Base-by-base conservation (phyloP, 179 eudicot genomes). In the Beta corolliflora region DNA sequence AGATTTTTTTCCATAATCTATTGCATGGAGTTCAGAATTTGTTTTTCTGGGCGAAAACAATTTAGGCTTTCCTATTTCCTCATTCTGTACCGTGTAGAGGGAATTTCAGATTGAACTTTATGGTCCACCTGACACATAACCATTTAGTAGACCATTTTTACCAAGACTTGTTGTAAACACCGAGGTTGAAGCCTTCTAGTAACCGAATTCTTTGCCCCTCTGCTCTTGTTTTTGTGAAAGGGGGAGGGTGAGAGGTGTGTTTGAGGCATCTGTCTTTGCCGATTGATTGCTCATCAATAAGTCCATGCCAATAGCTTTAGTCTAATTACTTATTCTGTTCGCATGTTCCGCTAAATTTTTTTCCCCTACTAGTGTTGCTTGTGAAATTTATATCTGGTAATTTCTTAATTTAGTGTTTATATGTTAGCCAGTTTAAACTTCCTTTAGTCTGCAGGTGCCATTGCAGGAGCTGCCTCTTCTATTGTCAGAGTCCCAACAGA, bases 391-490 rank as follows among this genome's bases (percentile, higher is more conserved):
- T 25, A 73, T 29, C 21, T 61, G 11, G 19, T 5, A 2, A 8
- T 58, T 71, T 75, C 75, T 55, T 65, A 15, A 45, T 25, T 21
- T 25, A 78, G 77, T 0, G 23, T 81, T 83, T 46, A 50, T 60
- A 65, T 76, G 55, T 79, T 66, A 70, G 78, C 58, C 31, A 69
- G 13, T 83, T 80, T 81, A 79, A 79, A 73, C 68, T 78, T 79
- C 74, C 75, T 81, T 84, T 86, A 94, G 98, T 87, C 95, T 89
- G 98, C 97, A 90, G 97, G 97, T 81, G 94, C 94, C 77, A 81
- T 91, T 81, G 95, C 92, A 77, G 97, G 98, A 71, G 94, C 95
- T 77, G 97, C 97, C 82, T 90, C 98, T 81, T 94, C 97, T 82
- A 86, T 93, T 14, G 87, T 94, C 79, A 89, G 98, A 78, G 97